Conservation (phyloP, 2,329 filamentous ascomycete genomes). For the Leptodontidium sp. region DNA sequence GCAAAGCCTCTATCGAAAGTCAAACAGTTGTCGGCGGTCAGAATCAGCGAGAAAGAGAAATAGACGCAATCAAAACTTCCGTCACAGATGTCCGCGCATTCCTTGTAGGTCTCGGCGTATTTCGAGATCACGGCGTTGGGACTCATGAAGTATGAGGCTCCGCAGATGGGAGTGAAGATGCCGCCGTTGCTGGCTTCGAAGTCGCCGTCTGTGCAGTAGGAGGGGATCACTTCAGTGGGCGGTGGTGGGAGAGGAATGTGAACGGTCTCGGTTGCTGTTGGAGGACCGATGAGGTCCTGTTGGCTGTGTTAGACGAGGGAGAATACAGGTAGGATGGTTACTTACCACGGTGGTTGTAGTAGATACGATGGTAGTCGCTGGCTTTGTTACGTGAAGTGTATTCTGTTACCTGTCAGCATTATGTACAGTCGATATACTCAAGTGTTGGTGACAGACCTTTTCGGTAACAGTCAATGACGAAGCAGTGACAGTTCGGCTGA, state of each 20-base stretch:
- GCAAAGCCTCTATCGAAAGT: neutral
- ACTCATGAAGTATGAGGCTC: constrained; percentile 5
- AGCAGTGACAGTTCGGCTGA: constrained; percentile 9
- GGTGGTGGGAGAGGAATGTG: neutral
- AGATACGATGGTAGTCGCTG: neutral
- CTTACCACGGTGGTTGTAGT: neutral
- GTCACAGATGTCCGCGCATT: constrained; percentile 1
- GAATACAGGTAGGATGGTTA: neutral
- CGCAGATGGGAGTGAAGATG: neutral
- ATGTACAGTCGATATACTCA: neutral
- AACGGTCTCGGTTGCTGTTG: constrained; percentile 5
- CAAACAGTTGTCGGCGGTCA: neutral
- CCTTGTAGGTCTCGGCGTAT: constrained; percentile 6
- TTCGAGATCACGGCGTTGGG: neutral
- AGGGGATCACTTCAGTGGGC: neutral
- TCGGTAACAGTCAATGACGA: neutral
- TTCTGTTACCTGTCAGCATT: neutral
- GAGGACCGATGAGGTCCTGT: constrained; percentile 16
- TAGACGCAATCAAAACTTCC: neutral
- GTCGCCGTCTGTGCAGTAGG: neutral
- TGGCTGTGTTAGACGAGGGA: neutral
- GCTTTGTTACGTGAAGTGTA: neutral
- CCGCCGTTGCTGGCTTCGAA: neutral
- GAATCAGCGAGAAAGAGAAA: constrained; percentile 7
- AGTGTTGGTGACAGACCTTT: neutral